A percentile compares a stretch with the other conserved stretches of the same genome.
Conservation (phyloP, 768 basidiomycete genomes). For the Xerocomus brunneocitrinus region DNA sequence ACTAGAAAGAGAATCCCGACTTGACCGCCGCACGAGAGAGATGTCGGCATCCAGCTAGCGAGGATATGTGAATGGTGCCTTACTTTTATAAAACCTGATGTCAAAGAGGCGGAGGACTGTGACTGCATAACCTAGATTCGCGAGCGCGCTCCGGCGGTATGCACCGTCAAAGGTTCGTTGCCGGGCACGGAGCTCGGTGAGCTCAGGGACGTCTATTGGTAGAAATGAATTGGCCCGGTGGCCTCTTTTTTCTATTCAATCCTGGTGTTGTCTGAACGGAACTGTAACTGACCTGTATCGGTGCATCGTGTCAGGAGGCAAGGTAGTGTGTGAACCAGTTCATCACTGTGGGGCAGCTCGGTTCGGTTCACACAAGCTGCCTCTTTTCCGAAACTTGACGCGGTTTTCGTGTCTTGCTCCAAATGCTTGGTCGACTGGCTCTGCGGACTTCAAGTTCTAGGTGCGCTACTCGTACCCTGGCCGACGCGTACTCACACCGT, state of each 20-base stretch:
- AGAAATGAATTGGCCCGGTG: conserved; percentile 49
- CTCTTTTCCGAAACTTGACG: background rate
- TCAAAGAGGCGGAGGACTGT: conserved; percentile 80
- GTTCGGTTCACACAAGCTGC: conserved; percentile 10
- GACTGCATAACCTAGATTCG: conserved; percentile 67
- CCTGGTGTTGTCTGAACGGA: background rate
- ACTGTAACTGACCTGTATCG: conserved; percentile 24
- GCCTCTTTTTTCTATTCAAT: conserved; percentile 32
- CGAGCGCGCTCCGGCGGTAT: conserved; percentile 71
- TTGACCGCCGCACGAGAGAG: conserved; percentile 8
- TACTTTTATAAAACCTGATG: conserved; percentile 64
- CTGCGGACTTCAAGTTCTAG: conserved; percentile 22
- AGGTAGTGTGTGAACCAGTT: conserved; percentile 15
- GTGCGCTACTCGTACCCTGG: conserved; percentile 5
- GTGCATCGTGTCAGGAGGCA: conserved; percentile 12
- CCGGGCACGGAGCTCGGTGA: conserved; percentile 72
- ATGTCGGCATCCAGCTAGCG: background rate
- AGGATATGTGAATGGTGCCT: background rate
- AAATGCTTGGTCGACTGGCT: conserved; percentile 23
- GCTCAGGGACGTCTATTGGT: conserved; percentile 51
- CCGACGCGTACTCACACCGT: conserved; percentile 8
- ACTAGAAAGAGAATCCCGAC: conserved; percentile 62
- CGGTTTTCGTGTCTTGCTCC: background rate
- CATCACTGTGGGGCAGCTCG: background rate
- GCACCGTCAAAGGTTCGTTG: conserved; percentile 83